Evolutionary conservation across 192 early-diverging fungal genomes (phyloP).

Genomic region (Fimicolochytrium jonesii): DNA sequence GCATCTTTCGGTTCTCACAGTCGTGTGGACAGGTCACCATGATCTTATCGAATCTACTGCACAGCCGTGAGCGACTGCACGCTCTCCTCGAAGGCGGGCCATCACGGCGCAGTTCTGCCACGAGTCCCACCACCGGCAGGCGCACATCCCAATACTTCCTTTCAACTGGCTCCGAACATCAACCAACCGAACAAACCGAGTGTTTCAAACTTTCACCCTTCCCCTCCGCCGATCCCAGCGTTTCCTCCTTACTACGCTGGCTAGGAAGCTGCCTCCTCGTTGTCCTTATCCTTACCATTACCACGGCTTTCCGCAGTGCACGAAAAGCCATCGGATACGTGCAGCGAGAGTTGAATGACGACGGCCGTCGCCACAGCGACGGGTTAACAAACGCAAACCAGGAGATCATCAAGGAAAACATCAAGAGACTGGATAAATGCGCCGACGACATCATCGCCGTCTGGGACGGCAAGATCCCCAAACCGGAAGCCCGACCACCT

Average conservation of each 20-base stretch:
- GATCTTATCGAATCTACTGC: no score
- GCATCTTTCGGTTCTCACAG: no score
- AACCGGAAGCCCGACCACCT: not conserved
- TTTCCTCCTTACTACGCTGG: not conserved
- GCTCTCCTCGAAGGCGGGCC: no score
- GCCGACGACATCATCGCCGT: not conserved
- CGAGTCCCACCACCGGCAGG: no score
- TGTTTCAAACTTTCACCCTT: not conserved
- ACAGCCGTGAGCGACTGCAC: no score
- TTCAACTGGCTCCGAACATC: no score
- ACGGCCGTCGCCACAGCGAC: not conserved
- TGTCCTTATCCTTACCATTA: not conserved
- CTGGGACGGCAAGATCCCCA: not conserved
- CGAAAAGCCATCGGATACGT: not conserved
- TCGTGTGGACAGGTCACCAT: no score
- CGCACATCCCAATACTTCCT: no score
- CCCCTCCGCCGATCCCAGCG: not conserved
- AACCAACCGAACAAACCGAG: no score
- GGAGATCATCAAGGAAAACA: not conserved
- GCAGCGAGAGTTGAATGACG: not conserved
- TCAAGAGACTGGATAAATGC: slow-evolving; percentile 4
- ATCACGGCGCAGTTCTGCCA: no score
- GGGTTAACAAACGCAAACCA: not conserved
- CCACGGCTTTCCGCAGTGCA: not conserved
- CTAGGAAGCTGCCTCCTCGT: not conserved